These are phyloP conservation scores for Backusella luteola DNA, from an alignment of 192 early-diverging fungal genomes.

Conservation along the genomic window DNA sequence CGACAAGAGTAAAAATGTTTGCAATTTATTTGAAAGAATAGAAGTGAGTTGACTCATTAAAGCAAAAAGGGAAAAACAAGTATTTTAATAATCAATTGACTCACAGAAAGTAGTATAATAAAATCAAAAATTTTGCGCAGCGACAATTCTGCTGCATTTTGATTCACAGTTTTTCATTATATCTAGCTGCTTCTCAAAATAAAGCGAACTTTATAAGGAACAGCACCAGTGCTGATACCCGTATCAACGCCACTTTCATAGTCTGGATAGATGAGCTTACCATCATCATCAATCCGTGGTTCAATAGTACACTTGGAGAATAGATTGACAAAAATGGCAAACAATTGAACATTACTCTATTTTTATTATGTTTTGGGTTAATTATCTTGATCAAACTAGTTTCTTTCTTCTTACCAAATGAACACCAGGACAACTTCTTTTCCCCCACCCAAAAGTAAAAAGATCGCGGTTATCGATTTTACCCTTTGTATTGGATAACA, in stretches of 20 bases:
- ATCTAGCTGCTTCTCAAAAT: neutral
- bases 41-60: neutral
- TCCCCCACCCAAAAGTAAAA: neutral
- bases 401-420: neutral
- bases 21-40: slow-evolving; percentile 34
- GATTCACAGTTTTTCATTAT: too few relatives aligned
- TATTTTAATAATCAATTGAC: neutral
- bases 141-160: too few relatives aligned
- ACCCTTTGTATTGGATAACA: neutral
- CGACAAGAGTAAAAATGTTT: slow-evolving; percentile 69
- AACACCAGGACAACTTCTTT: neutral
- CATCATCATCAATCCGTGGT: neutral
- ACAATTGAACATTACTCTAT: neutral
- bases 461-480: neutral
- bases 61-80: neutral
- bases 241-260: neutral
- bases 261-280: neutral
- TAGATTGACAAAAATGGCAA: neutral
- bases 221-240: neutral
- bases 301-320: neutral
- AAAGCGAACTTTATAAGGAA: neutral
- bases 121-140: neutral
- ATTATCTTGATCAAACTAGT: neutral
- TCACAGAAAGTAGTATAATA: neutral
- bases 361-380: neutral